Percentiles rank a stretch among this genome's conserved stretches.
phyloP scores from a whole-genome alignment of 1,139 yeast genomes.

The Pichia sp. region DNA sequence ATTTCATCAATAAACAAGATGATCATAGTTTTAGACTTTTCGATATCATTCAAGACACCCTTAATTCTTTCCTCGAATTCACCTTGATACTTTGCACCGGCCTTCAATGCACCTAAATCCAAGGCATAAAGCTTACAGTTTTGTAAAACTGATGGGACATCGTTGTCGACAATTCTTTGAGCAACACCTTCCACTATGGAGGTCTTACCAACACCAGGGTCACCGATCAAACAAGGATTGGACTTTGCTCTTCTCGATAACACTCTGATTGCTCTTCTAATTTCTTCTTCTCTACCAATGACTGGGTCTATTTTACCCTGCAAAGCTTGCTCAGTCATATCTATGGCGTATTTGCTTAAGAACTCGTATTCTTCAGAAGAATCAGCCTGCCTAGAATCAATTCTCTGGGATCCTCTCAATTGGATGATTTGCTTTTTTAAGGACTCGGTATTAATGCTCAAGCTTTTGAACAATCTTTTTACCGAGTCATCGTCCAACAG shows the following conservation, averaged over 20 bases:
- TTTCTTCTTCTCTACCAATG: conserved; percentile 97
- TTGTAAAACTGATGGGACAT: conserved; percentile 84
- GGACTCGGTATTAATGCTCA: conserved; percentile 62
- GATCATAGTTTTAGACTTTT: conserved; percentile 79
- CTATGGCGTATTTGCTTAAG: conserved; percentile 82
- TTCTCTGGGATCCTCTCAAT: conserved; percentile 85
- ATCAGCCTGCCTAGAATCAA: conserved; percentile 93
- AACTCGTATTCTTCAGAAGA: conserved; percentile 82
- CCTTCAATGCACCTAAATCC: conserved; percentile 92
- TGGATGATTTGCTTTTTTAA: conserved; percentile 77
- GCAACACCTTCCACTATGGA: conserved; percentile 98
- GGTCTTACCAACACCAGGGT: conserved; percentile 99
- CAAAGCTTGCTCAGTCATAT: conserved; percentile 86
- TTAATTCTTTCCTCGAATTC: conserved; percentile 97
- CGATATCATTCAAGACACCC: conserved; percentile 92
- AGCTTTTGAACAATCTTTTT: conserved; percentile 70
- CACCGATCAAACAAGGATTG: conserved; percentile 95
- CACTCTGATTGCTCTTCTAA: conserved; percentile 89
- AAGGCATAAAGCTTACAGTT: conserved; percentile 78
- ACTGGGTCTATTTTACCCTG: conserved; percentile 97
- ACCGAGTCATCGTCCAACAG: conserved; percentile 73
- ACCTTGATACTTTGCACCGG: conserved; percentile 98
- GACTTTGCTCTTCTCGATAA: conserved; percentile 94
- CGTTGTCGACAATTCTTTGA: conserved; percentile 91
- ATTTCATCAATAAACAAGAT: conserved; percentile 85